Evolutionary conservation across 768 basidiomycete genomes (phyloP).

Genomic region (Russula olivacea): DNA sequence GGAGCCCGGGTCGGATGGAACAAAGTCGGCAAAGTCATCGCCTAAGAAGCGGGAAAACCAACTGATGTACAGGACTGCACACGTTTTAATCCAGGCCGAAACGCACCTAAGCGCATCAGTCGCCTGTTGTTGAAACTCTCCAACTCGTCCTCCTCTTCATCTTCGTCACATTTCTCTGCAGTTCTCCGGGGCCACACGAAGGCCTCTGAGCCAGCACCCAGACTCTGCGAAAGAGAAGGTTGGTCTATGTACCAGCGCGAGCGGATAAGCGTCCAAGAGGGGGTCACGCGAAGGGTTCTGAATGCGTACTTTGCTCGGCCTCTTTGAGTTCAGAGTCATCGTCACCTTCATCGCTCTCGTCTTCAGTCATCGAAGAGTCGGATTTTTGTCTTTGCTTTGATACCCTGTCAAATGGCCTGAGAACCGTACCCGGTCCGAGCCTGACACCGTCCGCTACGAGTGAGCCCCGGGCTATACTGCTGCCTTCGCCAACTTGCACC

Average conservation of each 20-base stretch:
- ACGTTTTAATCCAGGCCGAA: not conserved
- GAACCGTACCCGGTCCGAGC: slow-evolving; percentile 62
- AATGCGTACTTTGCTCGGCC: slow-evolving; percentile 49
- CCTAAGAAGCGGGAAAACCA: slow-evolving; percentile 35
- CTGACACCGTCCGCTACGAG: slow-evolving; percentile 77
- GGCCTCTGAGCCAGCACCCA: slow-evolving; percentile 73
- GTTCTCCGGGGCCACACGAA: slow-evolving; percentile 72
- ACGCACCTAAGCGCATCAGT: slow-evolving; percentile 67
- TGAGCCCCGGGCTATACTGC: slow-evolving; percentile 65
- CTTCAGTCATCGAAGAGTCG: slow-evolving; percentile 27
- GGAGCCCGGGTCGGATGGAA: slow-evolving; percentile 54
- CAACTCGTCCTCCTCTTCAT: slow-evolving; percentile 59
- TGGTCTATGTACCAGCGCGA: slow-evolving; percentile 38
- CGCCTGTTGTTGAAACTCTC: slow-evolving; percentile 58
- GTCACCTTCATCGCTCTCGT: slow-evolving; percentile 28
- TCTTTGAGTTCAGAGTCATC: slow-evolving; percentile 56
- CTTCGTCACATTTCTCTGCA: slow-evolving; percentile 45
- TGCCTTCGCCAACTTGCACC: slow-evolving; percentile 64
- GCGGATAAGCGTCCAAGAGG: not conserved
- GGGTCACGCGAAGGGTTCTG: too few species aligned
- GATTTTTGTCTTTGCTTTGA: slow-evolving; percentile 43
- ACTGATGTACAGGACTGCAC: not conserved
- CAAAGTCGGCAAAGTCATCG: slow-evolving; percentile 57
- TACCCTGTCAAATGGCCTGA: slow-evolving; percentile 68
- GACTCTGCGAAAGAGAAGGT: slow-evolving; percentile 38